Evolutionary conservation across 2,329 filamentous ascomycete genomes (phyloP).

Genomic region (Bipolaris sorokiniana): DNA sequence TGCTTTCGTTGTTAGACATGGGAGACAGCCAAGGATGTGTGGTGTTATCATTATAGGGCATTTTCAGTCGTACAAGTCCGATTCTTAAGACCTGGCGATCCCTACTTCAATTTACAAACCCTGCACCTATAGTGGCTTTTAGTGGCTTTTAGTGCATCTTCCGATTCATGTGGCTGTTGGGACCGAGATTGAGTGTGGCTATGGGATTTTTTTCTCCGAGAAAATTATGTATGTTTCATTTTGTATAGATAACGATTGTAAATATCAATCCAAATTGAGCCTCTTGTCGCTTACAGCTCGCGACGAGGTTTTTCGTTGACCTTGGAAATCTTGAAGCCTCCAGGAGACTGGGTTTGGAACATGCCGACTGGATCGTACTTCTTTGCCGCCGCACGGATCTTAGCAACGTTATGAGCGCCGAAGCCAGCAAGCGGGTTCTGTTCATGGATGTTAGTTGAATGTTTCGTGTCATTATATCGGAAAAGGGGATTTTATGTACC

Average conservation of each 20-base stretch:
- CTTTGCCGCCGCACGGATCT: slow-evolving; percentile 40
- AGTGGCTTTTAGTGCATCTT: no score
- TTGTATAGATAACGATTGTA: no score
- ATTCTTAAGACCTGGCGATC: no score
- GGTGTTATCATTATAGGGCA: no score
- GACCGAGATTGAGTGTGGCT: neutral
- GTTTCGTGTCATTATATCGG: neutral
- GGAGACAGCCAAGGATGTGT: no score
- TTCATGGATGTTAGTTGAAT: slow-evolving; percentile 23
- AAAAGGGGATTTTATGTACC: slow-evolving; percentile 10
- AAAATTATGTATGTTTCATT: neutral
- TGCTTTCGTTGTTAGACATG: no score
- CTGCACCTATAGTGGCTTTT: no score
- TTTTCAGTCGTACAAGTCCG: no score
- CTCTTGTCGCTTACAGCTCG: neutral
- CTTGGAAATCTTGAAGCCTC: slow-evolving; percentile 52
- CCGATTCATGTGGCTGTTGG: neutral
- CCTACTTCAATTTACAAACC: no score
- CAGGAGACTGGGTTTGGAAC: slow-evolving; percentile 50
- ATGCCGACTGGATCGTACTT: slow-evolving; percentile 51
- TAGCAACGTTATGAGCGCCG: slow-evolving; percentile 46
- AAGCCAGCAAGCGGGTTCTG: slow-evolving; percentile 51
- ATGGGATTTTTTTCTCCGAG: neutral
- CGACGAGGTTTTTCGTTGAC: slow-evolving; percentile 4
- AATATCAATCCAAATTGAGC: neutral